These are phyloP conservation scores for Quillaja saponaria DNA, from an alignment of 306 rosid genomes.

Conservation along the genomic window DNA sequence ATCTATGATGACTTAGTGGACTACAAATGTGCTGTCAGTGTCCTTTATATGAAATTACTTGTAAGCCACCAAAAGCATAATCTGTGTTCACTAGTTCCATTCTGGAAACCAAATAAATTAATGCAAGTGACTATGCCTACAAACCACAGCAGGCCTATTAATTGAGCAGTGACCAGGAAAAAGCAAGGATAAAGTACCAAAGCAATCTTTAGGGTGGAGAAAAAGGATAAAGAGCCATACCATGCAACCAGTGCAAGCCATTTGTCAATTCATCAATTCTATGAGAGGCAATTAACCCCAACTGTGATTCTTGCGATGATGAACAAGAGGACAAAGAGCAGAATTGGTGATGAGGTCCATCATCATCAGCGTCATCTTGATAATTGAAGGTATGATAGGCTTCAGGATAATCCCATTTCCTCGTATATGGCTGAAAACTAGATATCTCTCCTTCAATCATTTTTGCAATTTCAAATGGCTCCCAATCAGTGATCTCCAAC, in stretches of 20 bases:
- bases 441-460: constrained; percentile 85
- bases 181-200: too few species aligned
- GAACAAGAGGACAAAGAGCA: constrained; percentile 55
- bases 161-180: too few species aligned
- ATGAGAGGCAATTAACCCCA: constrained; percentile 28
- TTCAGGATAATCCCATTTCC: constrained; percentile 35
- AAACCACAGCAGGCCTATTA: too few species aligned
- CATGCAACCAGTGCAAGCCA: constrained; percentile 55
- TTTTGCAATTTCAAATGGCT: constrained; percentile 75
- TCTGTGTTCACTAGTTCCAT: too few species aligned
- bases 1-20: too few species aligned
- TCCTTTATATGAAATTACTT: not conserved
- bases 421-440: constrained; percentile 58
- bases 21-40: too few species aligned
- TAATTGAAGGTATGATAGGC: constrained; percentile 42
- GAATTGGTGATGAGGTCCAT: constrained; percentile 42
- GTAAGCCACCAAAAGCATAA: too few species aligned
- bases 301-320: constrained; percentile 55
- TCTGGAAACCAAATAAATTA: too few species aligned
- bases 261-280: constrained; percentile 41
- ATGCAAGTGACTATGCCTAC: too few species aligned
- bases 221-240: constrained; percentile 40
- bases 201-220: not conserved
- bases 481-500: constrained; percentile 80
- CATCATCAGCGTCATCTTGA: constrained; percentile 48